Base-by-base conservation (phyloP, 345 rosid genomes). In the Lepidium africanum region DNA sequence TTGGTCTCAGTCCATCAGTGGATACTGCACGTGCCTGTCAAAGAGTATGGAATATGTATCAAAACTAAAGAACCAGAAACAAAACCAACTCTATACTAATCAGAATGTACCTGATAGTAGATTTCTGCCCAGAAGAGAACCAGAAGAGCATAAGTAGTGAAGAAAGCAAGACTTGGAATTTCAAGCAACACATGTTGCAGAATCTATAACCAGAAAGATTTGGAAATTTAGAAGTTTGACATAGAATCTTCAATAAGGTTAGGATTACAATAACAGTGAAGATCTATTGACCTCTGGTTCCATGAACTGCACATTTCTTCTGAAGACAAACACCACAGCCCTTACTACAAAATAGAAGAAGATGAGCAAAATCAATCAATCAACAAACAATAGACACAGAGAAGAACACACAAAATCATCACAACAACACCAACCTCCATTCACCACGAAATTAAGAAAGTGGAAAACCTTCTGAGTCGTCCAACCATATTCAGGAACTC, bases 71-170 rank as follows among this genome's bases (percentile, higher is more conserved):
- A 45, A 14, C 32, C 58, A 27, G 25, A 2, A 1, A 51, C 1
- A 7, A 7, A 51, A 51, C 0, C 6, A 14, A 3, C 15, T 0
- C 37, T 14, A 42, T 1, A 57, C 35, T 51, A 9, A 32, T 41
- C 2, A 21, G 61, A 43, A 10, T 50, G 7, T 13, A 87, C 98
- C 98, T 92, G 98, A 69, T 89, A 86, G 77, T 92, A 92, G 50
- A 92, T 92, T 78, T 92, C 98, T 1, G 98, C 98, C 98, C 98
- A 92, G 72, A 92, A 92, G 75, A 92, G 88, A 58, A 92, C 95
- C 65, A 92, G 43, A 32, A 92, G 98, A 2, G 91, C 90, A 46
- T 87, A 92, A 2, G 98, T 92, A 1, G 98, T 87, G 89, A 89
- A 87, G 84, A 89, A 92, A 49, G 85, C 89, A 70, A 92, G 91